Conservation (phyloP, 2,329 filamentous ascomycete genomes). For the Fusarium palustre region DNA sequence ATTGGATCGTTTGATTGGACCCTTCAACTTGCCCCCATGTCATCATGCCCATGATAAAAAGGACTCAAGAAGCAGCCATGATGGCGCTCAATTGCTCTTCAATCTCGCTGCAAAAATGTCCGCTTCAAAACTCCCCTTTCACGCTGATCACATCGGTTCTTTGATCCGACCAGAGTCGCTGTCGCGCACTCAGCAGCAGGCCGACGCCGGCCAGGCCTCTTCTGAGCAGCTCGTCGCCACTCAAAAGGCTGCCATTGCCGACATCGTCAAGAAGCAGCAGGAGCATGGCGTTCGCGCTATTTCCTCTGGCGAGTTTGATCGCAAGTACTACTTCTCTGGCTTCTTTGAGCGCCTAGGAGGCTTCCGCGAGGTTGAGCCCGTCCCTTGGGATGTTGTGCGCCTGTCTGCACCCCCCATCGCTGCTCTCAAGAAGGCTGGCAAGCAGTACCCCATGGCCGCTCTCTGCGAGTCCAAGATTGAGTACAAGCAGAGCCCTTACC, state of each 20-base stretch:
- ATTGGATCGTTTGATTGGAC: slow-evolving; percentile 39
- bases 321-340: slow-evolving; percentile 62
- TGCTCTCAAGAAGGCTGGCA: slow-evolving; percentile 54
- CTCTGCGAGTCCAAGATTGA: slow-evolving; percentile 58
- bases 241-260: slow-evolving; percentile 72
- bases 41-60: slow-evolving; percentile 40
- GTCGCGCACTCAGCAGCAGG: slow-evolving; percentile 61
- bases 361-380: slow-evolving; percentile 54
- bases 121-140: slow-evolving; percentile 64
- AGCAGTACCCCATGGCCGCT: slow-evolving; percentile 55
- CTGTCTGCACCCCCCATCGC: slow-evolving; percentile 55
- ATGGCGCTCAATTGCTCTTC: slow-evolving; percentile 20
- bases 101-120: slow-evolving; percentile 36
- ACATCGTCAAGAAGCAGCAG: slow-evolving; percentile 74
- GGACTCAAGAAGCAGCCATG: slow-evolving; percentile 28
- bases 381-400: slow-evolving; percentile 54
- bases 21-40: slow-evolving; percentile 27
- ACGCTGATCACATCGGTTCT: slow-evolving; percentile 79
- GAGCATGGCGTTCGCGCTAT: slow-evolving; percentile 71
- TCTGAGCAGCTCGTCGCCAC: slow-evolving; percentile 61
- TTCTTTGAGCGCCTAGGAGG: slow-evolving; percentile 61
- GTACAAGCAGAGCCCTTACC: slow-evolving; percentile 56
- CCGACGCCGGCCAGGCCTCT: slow-evolving; percentile 61
- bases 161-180: slow-evolving; percentile 74
- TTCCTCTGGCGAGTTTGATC: slow-evolving; percentile 76